Evolutionary conservation across 140 eudicot genomes (phyloP), one percentile per base, ranked within the genome.

Genomic region (Oenanthe javanica): DNA sequence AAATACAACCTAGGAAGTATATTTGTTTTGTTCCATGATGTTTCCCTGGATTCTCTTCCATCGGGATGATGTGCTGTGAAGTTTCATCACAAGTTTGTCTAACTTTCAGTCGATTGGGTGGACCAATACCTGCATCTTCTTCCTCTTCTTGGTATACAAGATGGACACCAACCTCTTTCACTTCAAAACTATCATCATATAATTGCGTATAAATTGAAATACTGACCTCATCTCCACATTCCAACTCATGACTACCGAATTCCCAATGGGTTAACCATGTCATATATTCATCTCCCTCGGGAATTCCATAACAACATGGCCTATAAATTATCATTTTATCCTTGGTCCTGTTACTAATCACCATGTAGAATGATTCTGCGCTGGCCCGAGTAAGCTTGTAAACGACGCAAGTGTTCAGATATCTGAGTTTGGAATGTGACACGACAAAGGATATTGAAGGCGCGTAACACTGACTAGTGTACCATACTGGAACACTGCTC

Each of bases 241-340:
- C 83, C 76, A 82, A 2, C 79, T 77, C 78, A 2, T 38, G 57
- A 77, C 70, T 73, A 25, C 49, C 48, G n/a, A 83, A 83, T 57
- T 47, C 72, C 86, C 83, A 83, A 45, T 79, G 83, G 71, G 80
- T 59, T 64, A 79, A 63, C 86, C 80, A 83, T 25, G 75, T 54
- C 75, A 79, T 61, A 61, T 63, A 38, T 38, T 79, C 80, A 21
- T 63, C 77, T 18, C 19, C 80, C 49, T 63, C 59, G 6, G 59
- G 50, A 59, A 49, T 54, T 8, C 77, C 77, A 63, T 55, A 63
- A 70, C 46, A 38, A 8, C 1, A 0, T 47, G 77, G 77, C 13
- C n/a, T 0, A 73, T 79, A 63, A 0, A 31, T 19, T 46, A 76
- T 48, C 12, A 8, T 73, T 16, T 13, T 59, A 13, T 49, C 45